phyloP scores from a whole-genome alignment of 148 eudicot species.

The Cornus suecica region DNA sequence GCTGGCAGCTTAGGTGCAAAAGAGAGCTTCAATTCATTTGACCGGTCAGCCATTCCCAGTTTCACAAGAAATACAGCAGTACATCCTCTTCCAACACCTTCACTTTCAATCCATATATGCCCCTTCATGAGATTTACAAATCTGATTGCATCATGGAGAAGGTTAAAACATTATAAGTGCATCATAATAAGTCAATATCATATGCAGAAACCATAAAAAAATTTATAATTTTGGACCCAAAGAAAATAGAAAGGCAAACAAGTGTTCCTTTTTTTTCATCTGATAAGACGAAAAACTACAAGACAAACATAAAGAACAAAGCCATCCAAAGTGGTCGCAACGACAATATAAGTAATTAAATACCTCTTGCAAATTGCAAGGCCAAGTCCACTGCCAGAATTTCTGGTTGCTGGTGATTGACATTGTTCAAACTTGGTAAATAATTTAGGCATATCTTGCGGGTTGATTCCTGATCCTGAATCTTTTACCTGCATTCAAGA shows the following conservation, averaged over 20 bases:
- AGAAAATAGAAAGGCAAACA: neutral
- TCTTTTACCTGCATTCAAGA: slow-evolving; percentile 66
- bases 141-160: slow-evolving; percentile 33
- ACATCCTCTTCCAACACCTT: slow-evolving; percentile 86
- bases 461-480: slow-evolving; percentile 77
- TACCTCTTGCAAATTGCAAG: slow-evolving; percentile 94
- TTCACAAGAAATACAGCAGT: slow-evolving; percentile 63
- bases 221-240: neutral
- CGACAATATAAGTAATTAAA: slow-evolving; percentile 2
- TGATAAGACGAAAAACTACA: too few relatives aligned
- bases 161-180: neutral
- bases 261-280: too few relatives aligned
- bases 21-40: slow-evolving; percentile 38
- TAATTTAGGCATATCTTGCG: slow-evolving; percentile 79
- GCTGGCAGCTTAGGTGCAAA: slow-evolving; percentile 38
- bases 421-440: slow-evolving; percentile 76
- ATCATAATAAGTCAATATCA: neutral
- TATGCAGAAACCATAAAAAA: neutral
- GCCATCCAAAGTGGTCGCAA: neutral
- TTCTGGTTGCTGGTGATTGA: slow-evolving; percentile 44
- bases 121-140: slow-evolving; percentile 93
- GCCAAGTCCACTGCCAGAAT: slow-evolving; percentile 77
- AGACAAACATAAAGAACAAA: neutral
- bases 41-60: slow-evolving; percentile 55
- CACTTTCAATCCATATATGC: slow-evolving; percentile 87